phyloP scores from a whole-genome alignment of 2,329 filamentous ascomycete species.

The Helotiales sp. region DNA sequence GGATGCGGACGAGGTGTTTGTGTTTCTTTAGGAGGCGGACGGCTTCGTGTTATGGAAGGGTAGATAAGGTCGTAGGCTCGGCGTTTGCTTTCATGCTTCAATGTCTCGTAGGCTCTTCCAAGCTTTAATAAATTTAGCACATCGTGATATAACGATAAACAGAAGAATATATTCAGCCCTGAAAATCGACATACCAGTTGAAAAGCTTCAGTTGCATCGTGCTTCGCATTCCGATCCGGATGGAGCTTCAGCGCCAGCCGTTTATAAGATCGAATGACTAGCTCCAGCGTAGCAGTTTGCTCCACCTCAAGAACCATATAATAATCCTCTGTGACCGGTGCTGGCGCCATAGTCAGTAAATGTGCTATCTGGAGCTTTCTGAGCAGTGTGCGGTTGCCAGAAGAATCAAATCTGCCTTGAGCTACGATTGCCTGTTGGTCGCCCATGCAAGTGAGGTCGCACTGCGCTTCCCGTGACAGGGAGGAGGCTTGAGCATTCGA shows the following conservation, averaged over 20 bases:
- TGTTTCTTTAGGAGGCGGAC: background rate
- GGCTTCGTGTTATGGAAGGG: constrained; percentile 3
- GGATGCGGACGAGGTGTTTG: background rate
- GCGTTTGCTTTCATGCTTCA: constrained; percentile 35
- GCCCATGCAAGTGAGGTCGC: too few species aligned
- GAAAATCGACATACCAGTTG: constrained; percentile 34
- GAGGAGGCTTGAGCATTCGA: too few species aligned
- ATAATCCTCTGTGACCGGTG: constrained; percentile 35
- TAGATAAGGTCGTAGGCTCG: constrained; percentile 37
- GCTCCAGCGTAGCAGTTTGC: constrained; percentile 30
- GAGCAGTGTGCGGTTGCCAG: too few species aligned
- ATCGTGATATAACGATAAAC: too few species aligned
- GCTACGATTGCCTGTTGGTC: too few species aligned
- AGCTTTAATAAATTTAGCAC: constrained; percentile 35
- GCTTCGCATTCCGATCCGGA: constrained; percentile 36
- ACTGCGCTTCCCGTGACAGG: too few species aligned
- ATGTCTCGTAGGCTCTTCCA: constrained; percentile 38
- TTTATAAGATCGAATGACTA: constrained; percentile 36
- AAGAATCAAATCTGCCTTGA: too few species aligned
- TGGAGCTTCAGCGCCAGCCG: constrained; percentile 39
- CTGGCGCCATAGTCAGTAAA: constrained; percentile 38
- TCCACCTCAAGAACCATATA: constrained; percentile 36
- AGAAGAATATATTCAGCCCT: background rate
- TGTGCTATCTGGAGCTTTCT: too few species aligned
- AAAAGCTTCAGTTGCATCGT: constrained; percentile 37